Evolutionary conservation across 2,329 filamentous ascomycete species (phyloP), one percentile per base, ranked within the genome.

Genomic region (Neonectria hederae): DNA sequence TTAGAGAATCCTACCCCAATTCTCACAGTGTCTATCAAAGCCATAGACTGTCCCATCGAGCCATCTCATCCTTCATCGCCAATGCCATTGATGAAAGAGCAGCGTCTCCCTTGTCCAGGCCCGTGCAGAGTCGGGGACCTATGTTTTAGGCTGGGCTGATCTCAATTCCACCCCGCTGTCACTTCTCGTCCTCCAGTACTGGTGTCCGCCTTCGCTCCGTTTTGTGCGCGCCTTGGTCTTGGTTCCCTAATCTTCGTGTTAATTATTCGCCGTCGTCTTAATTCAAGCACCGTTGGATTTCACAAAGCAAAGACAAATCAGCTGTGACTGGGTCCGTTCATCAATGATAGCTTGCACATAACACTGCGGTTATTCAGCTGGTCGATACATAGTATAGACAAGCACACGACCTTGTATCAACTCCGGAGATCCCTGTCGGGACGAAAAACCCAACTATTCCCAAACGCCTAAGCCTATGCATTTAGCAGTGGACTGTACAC

Each of bases 381-480:
- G 30, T 48, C 42, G 19, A 26, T 13, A n/a, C n/a, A n/a, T n/a
- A n/a, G n/a, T n/a, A 42, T 42, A 54, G 51, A 53, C 19, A 38
- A 53, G 57, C 57, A 60, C 22, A 22, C 57, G 49, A 60, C 52
- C 35, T 40, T 53, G n/a, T 22, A 57, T 58, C 35, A 35, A 53
- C 45, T 38, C 9, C 13, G 11, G 61, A 19, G 32, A 45, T 21
- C 49, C 52, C 19, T 53, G 38, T 57, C 51, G 38, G 49, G 51
- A 51, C 22, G 6, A 52, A 69, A 57, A 65, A 62, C 65, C 67
- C 68, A 67, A 56, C 65, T 68, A 66, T 67, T 62, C 72, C 69
- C 68, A 65, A 74, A 74, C 72, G 72, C 72, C 72, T 68, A 66
- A 66, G 68, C 58, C 72, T 59, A 68, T 67, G 68, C 69, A 71